Conservation (phyloP, 345 rosid genomes). For the Anacardium occidentale region DNA sequence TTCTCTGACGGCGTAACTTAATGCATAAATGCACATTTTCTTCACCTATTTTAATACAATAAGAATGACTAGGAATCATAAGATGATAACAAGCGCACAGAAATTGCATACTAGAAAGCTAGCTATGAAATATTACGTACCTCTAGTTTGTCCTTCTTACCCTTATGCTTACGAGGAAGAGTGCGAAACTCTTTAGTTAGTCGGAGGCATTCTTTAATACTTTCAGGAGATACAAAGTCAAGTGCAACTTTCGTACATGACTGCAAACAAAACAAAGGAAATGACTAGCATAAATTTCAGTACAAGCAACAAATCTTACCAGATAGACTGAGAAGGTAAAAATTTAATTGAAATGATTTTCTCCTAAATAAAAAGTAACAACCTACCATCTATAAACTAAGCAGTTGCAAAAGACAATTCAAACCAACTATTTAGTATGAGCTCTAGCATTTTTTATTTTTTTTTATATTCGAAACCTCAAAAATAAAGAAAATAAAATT, state of each 20-base stretch:
- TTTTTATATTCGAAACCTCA: background rate
- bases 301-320: too few species aligned
- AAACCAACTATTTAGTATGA: too few species aligned
- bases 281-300: background rate
- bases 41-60: conserved; percentile 1
- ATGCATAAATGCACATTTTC: conserved; percentile 3
- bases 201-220: conserved; percentile 31
- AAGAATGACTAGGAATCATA: too few species aligned
- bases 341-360: too few species aligned
- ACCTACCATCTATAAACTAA: too few species aligned
- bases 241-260: conserved; percentile 40
- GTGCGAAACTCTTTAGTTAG: conserved; percentile 33
- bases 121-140: conserved; percentile 10
- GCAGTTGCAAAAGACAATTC: too few species aligned
- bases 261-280: conserved; percentile 9
- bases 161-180: conserved; percentile 31
- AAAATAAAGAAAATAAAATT: background rate
- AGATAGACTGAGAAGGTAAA: too few species aligned
- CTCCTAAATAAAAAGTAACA: too few species aligned
- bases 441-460: too few species aligned
- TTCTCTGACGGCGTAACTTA: background rate
- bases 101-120: too few species aligned
- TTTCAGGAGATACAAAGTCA: conserved; percentile 42
- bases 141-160: conserved; percentile 38
- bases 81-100: too few species aligned